Evolutionary conservation across 2,329 filamentous ascomycete species (phyloP), one percentile per base, ranked within the genome.

Genomic region (Huntiella omanensis): DNA sequence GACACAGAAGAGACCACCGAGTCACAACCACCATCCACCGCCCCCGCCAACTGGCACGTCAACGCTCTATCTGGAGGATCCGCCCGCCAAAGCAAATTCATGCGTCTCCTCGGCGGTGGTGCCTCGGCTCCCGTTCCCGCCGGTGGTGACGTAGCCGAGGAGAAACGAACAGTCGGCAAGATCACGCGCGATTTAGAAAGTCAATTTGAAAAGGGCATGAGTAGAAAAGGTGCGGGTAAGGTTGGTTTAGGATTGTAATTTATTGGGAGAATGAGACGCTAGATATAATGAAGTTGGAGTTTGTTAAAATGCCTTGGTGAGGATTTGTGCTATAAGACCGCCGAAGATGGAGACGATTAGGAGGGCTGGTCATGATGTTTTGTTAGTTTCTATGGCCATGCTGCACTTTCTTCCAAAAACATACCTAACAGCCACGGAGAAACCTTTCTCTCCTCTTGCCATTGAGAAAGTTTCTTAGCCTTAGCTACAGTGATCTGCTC

Each of bases 351-450:
- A 11, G 35, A 13, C n/a, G 16, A 37, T 7, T 7, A 13, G 35
- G 16, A 37, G 35, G 11, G 6, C 5, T 13, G n/a, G n/a, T 3
- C 3, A 36, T 36, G 34, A 10, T n/a, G 35, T n/a, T 37, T 38
- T 38, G 38, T 40, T 39, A 16, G 17, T 5, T 22, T 37, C 22
- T 33, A 16, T 32, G 10, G 6, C 3, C 12, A 17, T 40, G 7
- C n/a, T 17, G 13, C 13, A 4, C 4, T 15, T 10, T 33, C 10
- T 16, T 6, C 22, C 39, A 32, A 47, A 8, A n/a, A 62, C 66
- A 52, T 65, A 80, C 77, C 64, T 33, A 81, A 61, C 73, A 73
- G 77, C 52, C 78, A 57, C n/a, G 70, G 66, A 28, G 75, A 77
- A 57, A 81, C 71, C 53, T 75, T 70, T 48, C 73, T 70, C 68